These are phyloP conservation scores for Pleurotus ostreatus DNA, from an alignment of 768 basidiomycete species.

Conservation along the genomic window DNA sequence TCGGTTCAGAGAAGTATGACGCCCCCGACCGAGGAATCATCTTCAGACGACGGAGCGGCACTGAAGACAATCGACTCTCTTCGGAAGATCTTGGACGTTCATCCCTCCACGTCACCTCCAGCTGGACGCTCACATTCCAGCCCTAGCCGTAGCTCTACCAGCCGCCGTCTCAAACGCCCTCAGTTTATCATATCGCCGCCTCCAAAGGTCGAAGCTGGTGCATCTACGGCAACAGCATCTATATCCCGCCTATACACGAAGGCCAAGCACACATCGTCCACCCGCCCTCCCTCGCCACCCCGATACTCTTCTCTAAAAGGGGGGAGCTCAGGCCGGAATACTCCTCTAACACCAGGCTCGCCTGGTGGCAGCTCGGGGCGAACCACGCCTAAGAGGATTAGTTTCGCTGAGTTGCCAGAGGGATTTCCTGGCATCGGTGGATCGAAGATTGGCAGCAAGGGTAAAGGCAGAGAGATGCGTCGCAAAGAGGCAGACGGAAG, in stretches of 20 bases:
- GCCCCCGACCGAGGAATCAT: slow-evolving; percentile 57
- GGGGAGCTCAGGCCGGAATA: slow-evolving; percentile 11
- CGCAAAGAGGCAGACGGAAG: slow-evolving; percentile 24
- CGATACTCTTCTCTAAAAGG: slow-evolving; percentile 38
- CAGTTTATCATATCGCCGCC: slow-evolving; percentile 36
- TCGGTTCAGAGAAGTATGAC: slow-evolving; percentile 31
- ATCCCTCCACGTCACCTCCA: slow-evolving; percentile 28
- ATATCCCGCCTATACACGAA: slow-evolving; percentile 76
- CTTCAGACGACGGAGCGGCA: slow-evolving; percentile 49
- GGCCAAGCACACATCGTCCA: slow-evolving; percentile 51
- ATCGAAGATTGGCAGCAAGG: slow-evolving; percentile 22
- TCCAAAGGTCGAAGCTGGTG: slow-evolving; percentile 48
- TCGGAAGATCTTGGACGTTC: slow-evolving; percentile 65
- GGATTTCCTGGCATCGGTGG: slow-evolving; percentile 42
- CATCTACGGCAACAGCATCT: slow-evolving; percentile 73
- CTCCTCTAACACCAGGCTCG: neutral
- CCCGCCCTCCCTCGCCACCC: slow-evolving; percentile 60
- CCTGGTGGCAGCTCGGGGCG: slow-evolving; percentile 37
- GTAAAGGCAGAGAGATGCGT: slow-evolving; percentile 26
- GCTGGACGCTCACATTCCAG: slow-evolving; percentile 11
- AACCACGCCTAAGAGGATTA: slow-evolving; percentile 70
- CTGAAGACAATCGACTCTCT: slow-evolving; percentile 64
- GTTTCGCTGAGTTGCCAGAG: slow-evolving; percentile 73
- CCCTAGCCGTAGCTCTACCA: slow-evolving; percentile 10
- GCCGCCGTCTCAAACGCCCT: slow-evolving; percentile 14